These are phyloP conservation scores for Cryphonectria nitschkei DNA, from an alignment of 2,329 filamentous ascomycete species.

Conservation along the genomic window DNA sequence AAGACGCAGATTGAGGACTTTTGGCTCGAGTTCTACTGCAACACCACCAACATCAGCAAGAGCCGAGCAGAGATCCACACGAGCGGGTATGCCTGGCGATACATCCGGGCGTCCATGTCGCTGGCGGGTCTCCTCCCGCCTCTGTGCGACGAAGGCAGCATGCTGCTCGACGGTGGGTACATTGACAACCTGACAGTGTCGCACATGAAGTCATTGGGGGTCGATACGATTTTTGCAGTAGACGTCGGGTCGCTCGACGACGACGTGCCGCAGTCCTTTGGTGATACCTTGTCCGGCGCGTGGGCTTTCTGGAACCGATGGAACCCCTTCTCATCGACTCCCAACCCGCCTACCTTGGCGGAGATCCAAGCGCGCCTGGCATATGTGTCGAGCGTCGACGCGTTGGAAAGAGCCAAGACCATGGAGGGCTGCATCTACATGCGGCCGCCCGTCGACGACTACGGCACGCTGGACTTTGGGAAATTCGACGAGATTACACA, in stretches of 20 bases:
- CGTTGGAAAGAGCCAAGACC: conserved; percentile 88
- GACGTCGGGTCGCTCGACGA: conserved; percentile 94
- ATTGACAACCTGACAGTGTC: conserved; percentile 96
- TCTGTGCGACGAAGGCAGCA: conserved; percentile 93
- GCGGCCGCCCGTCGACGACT: conserved; percentile 90
- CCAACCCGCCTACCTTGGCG: conserved; percentile 91
- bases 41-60: conserved; percentile 98
- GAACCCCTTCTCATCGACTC: conserved; percentile 88
- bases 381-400: conserved; percentile 94
- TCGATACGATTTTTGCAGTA: conserved; percentile 92
- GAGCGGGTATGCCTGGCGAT: conserved; percentile 95
- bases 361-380: conserved; percentile 95
- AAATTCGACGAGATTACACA: conserved; percentile 98
- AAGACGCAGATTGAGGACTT: conserved; percentile 98
- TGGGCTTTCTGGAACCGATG: conserved; percentile 96
- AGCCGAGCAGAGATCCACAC: conserved; percentile 91
- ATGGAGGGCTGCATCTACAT: conserved; percentile 94
- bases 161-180: conserved; percentile 95
- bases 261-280: conserved; percentile 87
- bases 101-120: conserved; percentile 95
- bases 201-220: conserved; percentile 94
- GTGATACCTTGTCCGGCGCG: conserved; percentile 90
- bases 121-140: conserved; percentile 90
- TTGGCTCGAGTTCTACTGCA: conserved; percentile 99
- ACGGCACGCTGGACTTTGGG: conserved; percentile 92